phyloP scores from a whole-genome alignment of 176 grass and related monocot genomes.

The Cymbopogon citratus region DNA sequence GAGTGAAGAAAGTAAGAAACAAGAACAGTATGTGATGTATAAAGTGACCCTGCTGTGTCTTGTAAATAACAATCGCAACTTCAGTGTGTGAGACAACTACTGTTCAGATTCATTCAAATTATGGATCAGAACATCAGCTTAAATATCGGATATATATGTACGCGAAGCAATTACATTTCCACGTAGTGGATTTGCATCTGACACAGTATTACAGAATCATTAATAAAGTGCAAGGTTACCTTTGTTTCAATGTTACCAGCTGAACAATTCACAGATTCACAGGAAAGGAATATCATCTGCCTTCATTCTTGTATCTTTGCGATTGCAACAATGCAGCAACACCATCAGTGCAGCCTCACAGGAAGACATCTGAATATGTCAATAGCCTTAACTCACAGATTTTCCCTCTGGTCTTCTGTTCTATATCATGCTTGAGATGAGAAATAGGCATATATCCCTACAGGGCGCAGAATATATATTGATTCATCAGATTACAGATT shows the following conservation, averaged over 20 bases:
- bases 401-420: not conserved
- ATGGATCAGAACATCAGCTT: not conserved
- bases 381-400: not conserved
- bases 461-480: not conserved
- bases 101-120: slow-evolving; percentile 7
- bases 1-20: not conserved
- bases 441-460: not conserved
- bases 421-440: not conserved
- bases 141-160: not conserved
- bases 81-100: not conserved
- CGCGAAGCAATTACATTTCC: not conserved
- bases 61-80: not conserved
- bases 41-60: not conserved
- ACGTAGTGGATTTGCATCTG: not conserved
- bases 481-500: not conserved
- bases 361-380: not conserved
- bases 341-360: too few species aligned
- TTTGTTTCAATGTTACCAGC: not conserved
- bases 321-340: too few species aligned
- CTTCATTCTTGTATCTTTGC: too few species aligned
- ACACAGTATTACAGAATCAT: not conserved
- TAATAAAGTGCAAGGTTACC: not conserved
- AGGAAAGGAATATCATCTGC: not conserved
- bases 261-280: not conserved
- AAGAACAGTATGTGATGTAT: not conserved